Base-by-base conservation (phyloP, 2,329 filamentous ascomycete species). In the Thermothelomyces thermophilus region DNA sequence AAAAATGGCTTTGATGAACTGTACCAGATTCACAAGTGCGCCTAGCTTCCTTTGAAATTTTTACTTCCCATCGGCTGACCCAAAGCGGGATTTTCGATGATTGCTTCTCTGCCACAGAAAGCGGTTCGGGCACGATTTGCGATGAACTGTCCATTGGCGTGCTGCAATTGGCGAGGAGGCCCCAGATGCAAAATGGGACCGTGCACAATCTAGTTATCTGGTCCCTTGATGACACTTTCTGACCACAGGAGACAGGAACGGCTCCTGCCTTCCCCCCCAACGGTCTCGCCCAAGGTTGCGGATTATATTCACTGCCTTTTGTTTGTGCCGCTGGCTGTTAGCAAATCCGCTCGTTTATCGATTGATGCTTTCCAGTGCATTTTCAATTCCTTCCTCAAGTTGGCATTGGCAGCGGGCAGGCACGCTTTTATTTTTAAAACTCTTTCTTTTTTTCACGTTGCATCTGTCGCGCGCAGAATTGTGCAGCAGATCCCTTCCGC, bases 141-240 rank as follows among this genome's bases (percentile, higher is more conserved):
- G 24, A 26, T 26, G 24, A 26, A 26, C 24, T 6, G 28, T 37
- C 14, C 5, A 46, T 37, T 46, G 43, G 43, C 17, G 11, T 5
- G n/a, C 39, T 40, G 39, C 40, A 43, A 49, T 49, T 49, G 46
- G 46, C 26, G 33, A 39, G n/a, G n/a, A 39, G 41, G 11, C 33
- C 10, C 20, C 42, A 37, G 24, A 26, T 26, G 9, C 34, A 17
- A 40, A 42, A 34, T 19, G 19, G 46, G 46, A 10, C 46, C 34
- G 33, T 49, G 46, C 46, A 26, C 46, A 24, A 28, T 3, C 46
- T 20, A 11, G 37, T 22, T 16, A n/a, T n/a, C n/a, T n/a, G 20
- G 19, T 26, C 33, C 24, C 16, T 22, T 9, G 24, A 16, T 30
- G 26, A 22, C 26, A 26, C 22, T 39, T 49, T 49, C 43, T 44